Evolutionary conservation across 306 rosid genomes (phyloP).

Genomic region (Cucumis sativus): Cucumber_9930_V3 NC_026658.2:59501-60000

Average conservation of each 20-base stretch:
- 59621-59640: conserved; percentile 82
- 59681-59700: conserved; percentile 66
- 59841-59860: conserved; percentile 71
- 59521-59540: conserved; percentile 82
- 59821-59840: conserved; percentile 66
- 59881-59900: background rate
- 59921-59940: background rate
- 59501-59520: conserved; percentile 84
- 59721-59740: conserved; percentile 84
- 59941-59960: conserved; percentile 37
- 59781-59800: conserved; percentile 80
- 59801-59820: conserved; percentile 74
- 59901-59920: background rate
- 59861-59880: conserved; percentile 26
- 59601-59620: conserved; percentile 80
- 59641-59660: conserved; percentile 85
- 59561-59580: conserved; percentile 72
- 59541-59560: conserved; percentile 79
- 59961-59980: conserved; percentile 68
- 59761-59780: conserved; percentile 76
- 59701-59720: conserved; percentile 69
- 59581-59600: conserved; percentile 79
- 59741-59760: conserved; percentile 78
- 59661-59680: conserved; percentile 80
- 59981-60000: conserved; percentile 79